A percentile compares a stretch with the other conserved stretches of the same genome.
phyloP scores from a whole-genome alignment of 345 rosid genomes.

The Eucalyptus regnans region DNA sequence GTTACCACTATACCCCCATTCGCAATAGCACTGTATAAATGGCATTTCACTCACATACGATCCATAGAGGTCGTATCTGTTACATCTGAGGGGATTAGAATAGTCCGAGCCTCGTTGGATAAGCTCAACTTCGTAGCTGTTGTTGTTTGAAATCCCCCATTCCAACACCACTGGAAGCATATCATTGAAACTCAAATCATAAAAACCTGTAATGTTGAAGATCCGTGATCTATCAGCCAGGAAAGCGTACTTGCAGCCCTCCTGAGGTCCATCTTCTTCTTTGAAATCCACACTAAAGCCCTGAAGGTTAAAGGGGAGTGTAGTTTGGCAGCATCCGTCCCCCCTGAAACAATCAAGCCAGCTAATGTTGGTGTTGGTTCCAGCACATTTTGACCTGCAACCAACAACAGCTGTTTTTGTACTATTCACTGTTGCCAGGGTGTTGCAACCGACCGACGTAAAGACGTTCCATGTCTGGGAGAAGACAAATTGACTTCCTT shows the following conservation, averaged over 20 bases:
- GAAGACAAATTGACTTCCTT: not conserved
- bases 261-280: no score
- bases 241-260: not conserved
- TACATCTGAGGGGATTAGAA: no score
- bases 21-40: not conserved
- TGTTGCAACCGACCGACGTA: no score
- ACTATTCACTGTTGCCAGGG: not conserved
- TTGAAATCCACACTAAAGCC: no score
- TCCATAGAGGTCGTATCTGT: not conserved
- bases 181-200: not conserved
- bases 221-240: not conserved
- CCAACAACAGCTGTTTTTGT: no score
- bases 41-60: not conserved
- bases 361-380: no score
- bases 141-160: not conserved
- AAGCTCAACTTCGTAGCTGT: fast-evolving
- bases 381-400: no score
- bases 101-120: not conserved
- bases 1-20: not conserved
- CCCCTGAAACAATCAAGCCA: no score
- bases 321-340: no score
- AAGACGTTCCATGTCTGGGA: no score
- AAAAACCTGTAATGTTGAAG: not conserved
- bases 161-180: no score
- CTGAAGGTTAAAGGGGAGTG: no score